Evolutionary conservation across 345 rosid species (phyloP), one percentile per base, ranked within the genome.

Genomic region (Citrus cavaleriei): DNA sequence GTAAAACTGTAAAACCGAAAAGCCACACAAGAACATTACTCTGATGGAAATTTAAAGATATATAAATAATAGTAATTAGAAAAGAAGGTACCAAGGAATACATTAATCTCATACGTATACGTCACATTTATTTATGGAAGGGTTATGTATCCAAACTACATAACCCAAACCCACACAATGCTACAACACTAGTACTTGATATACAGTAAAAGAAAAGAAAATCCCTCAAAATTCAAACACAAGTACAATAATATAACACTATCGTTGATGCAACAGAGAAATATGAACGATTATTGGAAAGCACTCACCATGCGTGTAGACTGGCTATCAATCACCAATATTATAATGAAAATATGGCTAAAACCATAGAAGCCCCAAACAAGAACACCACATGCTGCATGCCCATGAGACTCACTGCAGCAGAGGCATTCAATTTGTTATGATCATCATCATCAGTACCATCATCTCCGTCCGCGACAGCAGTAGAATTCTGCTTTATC

Each of bases 401-500:
- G 57, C 25, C 32, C 59, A 5, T 54, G 27, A 54, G 75, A 19
- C 42, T 71, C 46, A 30, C 62, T 71, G 75, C 75, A 0, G 19
- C 75, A 54, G 75, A 71, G 19, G 75, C 42, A 30, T 30, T 57
- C 19, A 9, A 16, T 19, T 55, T 71, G 22, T 57, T 10, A 71
- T 70, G 35, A 25, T 30, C 42, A 30, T 54, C 42, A 54, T 19
- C 7, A 54, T 5, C 42, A 28, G 25, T n/a, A 71, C 10, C 57
- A 40, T 63, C 81, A 5, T 72, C 83, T 40, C 58, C 58, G 19
- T 81, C 71, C 3, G 51, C 69, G 7, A 58, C 80, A 4, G 70
- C 65, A 14, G 25, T 34, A 14, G 79, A 34, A 0, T 73, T 78
- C 75, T 80, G 79, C 84, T 85, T 83, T 63, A 69, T 71, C 25